Evolutionary conservation across 208 protist species (phyloP), one percentile per base, ranked within the genome.

Genomic region (Tritrichomonas musculus): DNA sequence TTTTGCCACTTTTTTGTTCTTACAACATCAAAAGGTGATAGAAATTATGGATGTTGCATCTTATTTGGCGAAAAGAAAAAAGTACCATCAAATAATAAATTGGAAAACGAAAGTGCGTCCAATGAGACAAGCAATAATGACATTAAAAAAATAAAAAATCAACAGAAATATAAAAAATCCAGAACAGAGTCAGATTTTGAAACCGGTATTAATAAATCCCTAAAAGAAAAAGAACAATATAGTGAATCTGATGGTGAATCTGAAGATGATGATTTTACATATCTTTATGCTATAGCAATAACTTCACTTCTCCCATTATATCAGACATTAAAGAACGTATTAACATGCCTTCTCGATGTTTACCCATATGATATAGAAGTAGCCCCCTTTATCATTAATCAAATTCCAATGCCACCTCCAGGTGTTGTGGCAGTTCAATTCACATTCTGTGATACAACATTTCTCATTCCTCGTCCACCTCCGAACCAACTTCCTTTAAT

Each of bases 401-500:
- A 69, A 69, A 69, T 69, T 69, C 64, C 64, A 69, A 69, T 69
- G 64, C 64, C 64, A n/a, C 64, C 64, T 69, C 64, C 64, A n/a
- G 64, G 64, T n/a, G 64, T 69, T 5, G 30, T 69, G 3, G 64
- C 64, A n/a, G 25, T n/a, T n/a, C 11, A 17, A 33, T 69, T 69
- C 30, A 8, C 11, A n/a, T 33, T 69, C 11, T 8, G 27, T n/a
- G 27, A n/a, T n/a, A 33, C 5, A 17, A 17, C 11, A n/a, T 69
- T 69, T 69, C 30, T 8, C 30, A 25, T 69, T 69, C 3, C 64
- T 8, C 8, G 64, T 13, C 27, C 64, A 69, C 64, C 64, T n/a
- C 64, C 64, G 30, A 69, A 69, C 30, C 64, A 33, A 8, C 64
- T 69, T 69, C 64, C 64, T 33, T 69, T n/a, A n/a, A n/a, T 69